These are phyloP conservation scores for Plasmopara halstedii DNA, from an alignment of 352 stramenopile species.

Conservation along the genomic window DNA sequence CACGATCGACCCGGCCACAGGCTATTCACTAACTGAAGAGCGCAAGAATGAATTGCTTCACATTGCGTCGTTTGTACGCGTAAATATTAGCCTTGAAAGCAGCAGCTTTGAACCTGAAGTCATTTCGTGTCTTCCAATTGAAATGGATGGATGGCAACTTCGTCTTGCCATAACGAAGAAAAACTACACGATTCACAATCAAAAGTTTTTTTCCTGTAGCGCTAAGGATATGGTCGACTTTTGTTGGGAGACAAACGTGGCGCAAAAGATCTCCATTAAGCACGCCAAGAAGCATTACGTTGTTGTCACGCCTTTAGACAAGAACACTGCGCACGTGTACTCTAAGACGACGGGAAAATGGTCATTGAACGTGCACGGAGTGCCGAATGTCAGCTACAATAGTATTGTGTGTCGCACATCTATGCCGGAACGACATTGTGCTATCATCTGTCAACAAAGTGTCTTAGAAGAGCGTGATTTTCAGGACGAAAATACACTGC, in stretches of 20 bases:
- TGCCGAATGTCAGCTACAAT: constrained; percentile 84
- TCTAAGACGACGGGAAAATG: constrained; percentile 82
- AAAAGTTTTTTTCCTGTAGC: constrained; percentile 81
- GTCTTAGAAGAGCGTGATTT: constrained; percentile 81
- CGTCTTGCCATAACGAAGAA: constrained; percentile 80
- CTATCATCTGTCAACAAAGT: constrained; percentile 80
- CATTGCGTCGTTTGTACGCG: constrained; percentile 65
- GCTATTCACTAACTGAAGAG: constrained; percentile 54
- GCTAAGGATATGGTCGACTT: constrained; percentile 76
- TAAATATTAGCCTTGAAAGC: constrained; percentile 79
- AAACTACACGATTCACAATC: constrained; percentile 86
- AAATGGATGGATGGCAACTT: constrained; percentile 84
- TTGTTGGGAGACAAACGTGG: constrained; percentile 81
- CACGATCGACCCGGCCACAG: constrained; percentile 45
- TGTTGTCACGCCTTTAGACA: constrained; percentile 62
- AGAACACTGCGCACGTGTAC: constrained; percentile 74
- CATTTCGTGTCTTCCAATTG: constrained; percentile 80
- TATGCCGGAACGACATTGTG: constrained; percentile 42
- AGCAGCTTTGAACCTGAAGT: constrained; percentile 76
- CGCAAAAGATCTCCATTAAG: constrained; percentile 69
- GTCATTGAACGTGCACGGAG: constrained; percentile 74
- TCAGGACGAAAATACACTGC: constrained; percentile 65
- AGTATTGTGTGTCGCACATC: constrained; percentile 62
- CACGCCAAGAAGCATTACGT: constrained; percentile 77
- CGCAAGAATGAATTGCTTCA: constrained; percentile 58